Percentiles rank a stretch among this genome's conserved stretches.
These are phyloP conservation scores for Saccharomycopsis sp. DNA, from an alignment of 805 yeast genomes.

Conservation along the genomic window DNA sequence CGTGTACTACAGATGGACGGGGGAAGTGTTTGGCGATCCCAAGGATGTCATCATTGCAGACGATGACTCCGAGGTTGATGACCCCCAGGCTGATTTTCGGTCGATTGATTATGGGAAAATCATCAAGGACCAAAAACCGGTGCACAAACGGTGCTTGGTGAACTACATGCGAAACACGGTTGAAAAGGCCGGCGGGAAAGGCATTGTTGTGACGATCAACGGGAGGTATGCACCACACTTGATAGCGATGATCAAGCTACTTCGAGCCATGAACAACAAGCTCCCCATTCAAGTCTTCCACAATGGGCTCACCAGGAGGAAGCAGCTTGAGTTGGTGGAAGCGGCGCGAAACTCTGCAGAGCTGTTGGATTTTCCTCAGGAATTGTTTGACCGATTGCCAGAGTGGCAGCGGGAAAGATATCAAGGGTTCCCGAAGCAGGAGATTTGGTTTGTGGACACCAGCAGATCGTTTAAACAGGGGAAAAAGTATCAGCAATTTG, in stretches of 20 bases:
- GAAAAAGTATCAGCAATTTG: constrained; percentile 21
- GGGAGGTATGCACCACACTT: constrained; percentile 27
- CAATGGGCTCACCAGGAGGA: constrained; percentile 23
- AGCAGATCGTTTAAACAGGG: constrained; percentile 12
- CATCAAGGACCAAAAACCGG: background rate
- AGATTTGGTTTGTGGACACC: constrained; percentile 27
- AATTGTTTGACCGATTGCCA: background rate
- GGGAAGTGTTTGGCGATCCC: constrained; percentile 23
- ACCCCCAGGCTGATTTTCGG: constrained; percentile 20
- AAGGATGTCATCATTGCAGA: background rate
- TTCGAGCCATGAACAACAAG: constrained; percentile 28
- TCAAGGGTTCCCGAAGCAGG: constrained; percentile 23
- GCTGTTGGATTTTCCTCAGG: constrained; percentile 1
- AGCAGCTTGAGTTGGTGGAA: constrained; percentile 1
- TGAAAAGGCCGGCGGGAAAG: constrained; percentile 27
- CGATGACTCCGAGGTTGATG: background rate
- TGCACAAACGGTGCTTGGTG: constrained; percentile 5
- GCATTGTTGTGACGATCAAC: constrained; percentile 31
- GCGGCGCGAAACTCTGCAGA: constrained; percentile 7
- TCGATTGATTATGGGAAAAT: constrained; percentile 18
- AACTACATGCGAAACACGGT: background rate
- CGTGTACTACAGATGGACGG: constrained; percentile 34
- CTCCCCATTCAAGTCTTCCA: constrained; percentile 34
- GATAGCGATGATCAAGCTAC: constrained; percentile 31
- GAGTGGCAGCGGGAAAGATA: background rate